These are phyloP conservation scores for Sarocladium strictum DNA, from an alignment of 2,329 filamentous ascomycete genomes.

Conservation along the genomic window DNA sequence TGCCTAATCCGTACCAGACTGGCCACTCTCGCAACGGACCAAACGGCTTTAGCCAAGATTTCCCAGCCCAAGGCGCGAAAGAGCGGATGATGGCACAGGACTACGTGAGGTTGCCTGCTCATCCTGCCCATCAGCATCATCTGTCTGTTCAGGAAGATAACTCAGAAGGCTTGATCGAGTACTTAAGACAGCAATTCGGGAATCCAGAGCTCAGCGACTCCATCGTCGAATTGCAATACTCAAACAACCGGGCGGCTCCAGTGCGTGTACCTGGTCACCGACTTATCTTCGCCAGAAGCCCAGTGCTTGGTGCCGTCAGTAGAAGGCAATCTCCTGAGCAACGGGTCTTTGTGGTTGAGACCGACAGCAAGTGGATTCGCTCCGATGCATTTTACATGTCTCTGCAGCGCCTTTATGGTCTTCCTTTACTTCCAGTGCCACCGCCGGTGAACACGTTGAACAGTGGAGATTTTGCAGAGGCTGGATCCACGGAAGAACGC, in stretches of 20 bases:
- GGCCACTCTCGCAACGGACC: slow-evolving; percentile 27
- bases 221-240: slow-evolving; percentile 38
- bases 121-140: slow-evolving; percentile 20
- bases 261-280: slow-evolving; percentile 48
- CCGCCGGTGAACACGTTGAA: slow-evolving; percentile 21
- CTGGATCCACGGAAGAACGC: slow-evolving; percentile 34
- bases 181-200: slow-evolving; percentile 32
- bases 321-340: slow-evolving; percentile 25
- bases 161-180: slow-evolving; percentile 31
- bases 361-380: slow-evolving; percentile 46
- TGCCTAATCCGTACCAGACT: slow-evolving; percentile 30
- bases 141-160: slow-evolving; percentile 19
- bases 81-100: neutral
- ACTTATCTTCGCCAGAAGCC: slow-evolving; percentile 48
- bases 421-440: slow-evolving; percentile 38
- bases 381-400: slow-evolving; percentile 52
- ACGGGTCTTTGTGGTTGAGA: slow-evolving; percentile 35
- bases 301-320: slow-evolving; percentile 20
- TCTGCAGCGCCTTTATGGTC: slow-evolving; percentile 52
- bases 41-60: slow-evolving; percentile 23
- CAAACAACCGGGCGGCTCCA: slow-evolving; percentile 29
- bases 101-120: slow-evolving; percentile 6
- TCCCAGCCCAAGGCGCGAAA: slow-evolving; percentile 13
- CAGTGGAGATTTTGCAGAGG: slow-evolving; percentile 25
- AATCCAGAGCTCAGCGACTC: slow-evolving; percentile 34